Evolutionary conservation across 1,284 basidiomycete species (phyloP).

Genomic region (Irpex lacteus): DNA sequence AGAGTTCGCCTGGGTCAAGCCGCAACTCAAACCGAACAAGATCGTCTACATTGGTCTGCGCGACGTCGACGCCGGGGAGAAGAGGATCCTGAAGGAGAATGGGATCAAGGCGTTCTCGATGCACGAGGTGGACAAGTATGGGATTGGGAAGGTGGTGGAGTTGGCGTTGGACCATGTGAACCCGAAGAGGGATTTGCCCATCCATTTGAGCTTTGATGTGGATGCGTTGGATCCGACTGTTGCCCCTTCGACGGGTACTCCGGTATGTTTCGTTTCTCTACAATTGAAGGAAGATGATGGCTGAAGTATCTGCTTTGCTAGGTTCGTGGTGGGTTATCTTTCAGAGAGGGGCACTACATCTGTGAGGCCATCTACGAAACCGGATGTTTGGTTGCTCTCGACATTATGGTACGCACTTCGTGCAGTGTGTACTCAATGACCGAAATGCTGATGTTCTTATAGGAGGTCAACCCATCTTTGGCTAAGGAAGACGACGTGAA

Average conservation of each 20-base stretch:
- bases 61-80: constrained; percentile 91
- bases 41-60: constrained; percentile 95
- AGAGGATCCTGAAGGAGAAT: constrained; percentile 82
- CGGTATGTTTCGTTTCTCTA: constrained; percentile 43
- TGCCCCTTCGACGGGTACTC: constrained; percentile 94
- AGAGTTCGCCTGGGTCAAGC: constrained; percentile 82
- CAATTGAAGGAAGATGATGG: background rate
- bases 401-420: constrained; percentile 73
- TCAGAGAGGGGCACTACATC: constrained; percentile 97
- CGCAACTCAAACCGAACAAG: constrained; percentile 67
- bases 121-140: constrained; percentile 98
- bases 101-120: constrained; percentile 95
- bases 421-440: background rate
- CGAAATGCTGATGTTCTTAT: constrained; percentile 8
- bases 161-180: constrained; percentile 96
- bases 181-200: constrained; percentile 79
- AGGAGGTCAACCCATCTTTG: constrained; percentile 97
- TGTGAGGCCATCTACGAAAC: constrained; percentile 95
- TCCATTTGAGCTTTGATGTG: constrained; percentile 97
- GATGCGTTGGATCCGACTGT: constrained; percentile 93
- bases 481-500: constrained; percentile 69
- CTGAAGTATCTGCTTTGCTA: constrained; percentile 22
- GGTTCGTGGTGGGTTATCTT: constrained; percentile 94
- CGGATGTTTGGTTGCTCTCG: constrained; percentile 86
- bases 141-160: constrained; percentile 93